Evolutionary conservation across 208 protist species (phyloP), one percentile per base, ranked within the genome.

Genomic region (Crithidia fasciculata): DNA sequence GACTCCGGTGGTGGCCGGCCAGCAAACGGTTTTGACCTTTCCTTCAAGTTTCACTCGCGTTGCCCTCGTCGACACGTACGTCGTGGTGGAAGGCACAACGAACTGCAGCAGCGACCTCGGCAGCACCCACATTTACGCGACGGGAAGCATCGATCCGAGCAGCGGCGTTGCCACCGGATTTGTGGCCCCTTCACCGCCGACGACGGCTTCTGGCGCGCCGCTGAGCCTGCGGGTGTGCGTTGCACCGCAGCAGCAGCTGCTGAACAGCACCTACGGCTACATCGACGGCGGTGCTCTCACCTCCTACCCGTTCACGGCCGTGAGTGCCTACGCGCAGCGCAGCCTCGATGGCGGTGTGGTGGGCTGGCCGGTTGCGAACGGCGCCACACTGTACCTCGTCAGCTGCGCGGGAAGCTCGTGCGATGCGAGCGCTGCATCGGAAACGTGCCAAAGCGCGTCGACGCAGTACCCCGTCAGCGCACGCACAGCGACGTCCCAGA

Each of bases 321-420:
- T 69, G 40, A 69, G 41, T 40, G 54, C 49, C 18, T 69, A 60
- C 40, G 64, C 53, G 8, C 15, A 45, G 40, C 53, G 52, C 64
- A 18, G 13, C n/a, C 52, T 69, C 19, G 67, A 60, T 49, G 87
- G 87, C 65, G 72, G 72, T 56, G 39, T 88, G 43, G 47, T 53
- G 43, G 80, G 67, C 16, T 81, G 65, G 73, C 83, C 86, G 37
- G 47, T 86, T 53, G 53, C 73, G 41, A 74, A 56, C 12, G 68
- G 55, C 37, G 60, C 69, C 12, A 39, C 67, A 12, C 73, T 86
- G 12, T 88, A 83, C 76, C 77, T 91, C 37, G 78, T 82, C 13
- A 18, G 53, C 3, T 91, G 86, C 72, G 37, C 61, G 6, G 65
- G 43, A 16, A 52, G 36, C n/a, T 19, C 18, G 3, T 85, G 83